A percentile compares a stretch with the other conserved stretches of the same genome.
These are phyloP conservation scores for Xylariaceae sp. DNA, from an alignment of 2,329 filamentous ascomycete species.

Conservation along the genomic window DNA sequence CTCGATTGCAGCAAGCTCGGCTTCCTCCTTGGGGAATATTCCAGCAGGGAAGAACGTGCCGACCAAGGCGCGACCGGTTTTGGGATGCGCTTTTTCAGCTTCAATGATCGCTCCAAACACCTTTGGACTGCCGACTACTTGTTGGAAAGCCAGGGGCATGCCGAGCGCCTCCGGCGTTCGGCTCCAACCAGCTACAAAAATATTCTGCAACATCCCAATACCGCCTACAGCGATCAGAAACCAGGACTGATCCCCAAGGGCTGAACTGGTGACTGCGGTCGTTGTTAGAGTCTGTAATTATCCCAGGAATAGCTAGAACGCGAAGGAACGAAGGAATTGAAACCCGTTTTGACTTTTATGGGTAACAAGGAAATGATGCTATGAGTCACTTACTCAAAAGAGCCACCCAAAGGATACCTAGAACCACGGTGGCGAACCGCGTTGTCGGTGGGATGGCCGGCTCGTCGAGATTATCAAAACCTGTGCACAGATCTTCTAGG, in stretches of 20 bases:
- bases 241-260: constrained; percentile 14
- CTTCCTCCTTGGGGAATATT: background rate
- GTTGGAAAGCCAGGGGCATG: constrained; percentile 8
- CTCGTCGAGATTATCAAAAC: background rate
- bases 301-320: too few species aligned
- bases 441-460: background rate
- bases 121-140: constrained; percentile 2
- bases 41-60: constrained; percentile 9
- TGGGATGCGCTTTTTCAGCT: constrained; percentile 4
- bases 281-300: too few species aligned
- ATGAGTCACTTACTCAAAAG: constrained; percentile 6
- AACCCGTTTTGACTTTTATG: too few species aligned
- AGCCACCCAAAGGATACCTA: constrained; percentile 10
- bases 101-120: constrained; percentile 8
- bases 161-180: constrained; percentile 8
- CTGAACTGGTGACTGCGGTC: constrained; percentile 6
- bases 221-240: constrained; percentile 16
- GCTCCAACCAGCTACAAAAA: constrained; percentile 12
- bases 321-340: too few species aligned
- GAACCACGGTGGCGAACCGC: constrained; percentile 1
- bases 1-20: background rate
- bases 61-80: constrained; percentile 4
- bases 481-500: constrained; percentile 9
- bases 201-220: constrained; percentile 17
- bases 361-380: background rate